phyloP scores from a whole-genome alignment of 108 stramenopile species.

The Cyclotella distinguenda region DNA sequence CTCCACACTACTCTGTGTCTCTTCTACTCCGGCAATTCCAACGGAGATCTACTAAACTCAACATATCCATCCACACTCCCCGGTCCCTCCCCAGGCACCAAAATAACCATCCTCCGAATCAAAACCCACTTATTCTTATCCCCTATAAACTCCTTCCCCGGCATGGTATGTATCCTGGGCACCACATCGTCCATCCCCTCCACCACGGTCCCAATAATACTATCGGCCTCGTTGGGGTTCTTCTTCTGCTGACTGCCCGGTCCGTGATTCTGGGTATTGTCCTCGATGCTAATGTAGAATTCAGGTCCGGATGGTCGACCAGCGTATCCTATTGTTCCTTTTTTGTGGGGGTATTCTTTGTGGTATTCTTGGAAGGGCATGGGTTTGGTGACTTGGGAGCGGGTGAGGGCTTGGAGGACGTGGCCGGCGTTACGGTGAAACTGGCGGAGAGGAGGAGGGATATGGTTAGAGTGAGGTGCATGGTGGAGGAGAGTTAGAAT shows the following conservation, averaged over 20 bases:
- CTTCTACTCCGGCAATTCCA: constrained; percentile 1
- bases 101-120: constrained; percentile 58
- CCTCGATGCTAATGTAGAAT: constrained; percentile 72
- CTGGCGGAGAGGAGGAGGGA: too few relatives aligned
- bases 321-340: constrained; percentile 83
- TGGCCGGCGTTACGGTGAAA: constrained; percentile 86
- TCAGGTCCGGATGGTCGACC: constrained; percentile 84
- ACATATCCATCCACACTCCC: constrained; percentile 32
- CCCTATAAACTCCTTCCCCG: constrained; percentile 50
- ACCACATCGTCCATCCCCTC: constrained; percentile 65
- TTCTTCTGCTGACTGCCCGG: constrained; percentile 79
- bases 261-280: constrained; percentile 83
- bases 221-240: constrained; percentile 90
- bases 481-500: too few relatives aligned
- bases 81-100: constrained; percentile 36
- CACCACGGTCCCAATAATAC: constrained; percentile 80
- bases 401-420: constrained; percentile 71
- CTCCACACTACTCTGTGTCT: too few relatives aligned
- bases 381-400: constrained; percentile 30
- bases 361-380: constrained; percentile 89
- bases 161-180: constrained; percentile 59
- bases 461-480: too few relatives aligned
- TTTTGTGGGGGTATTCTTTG: constrained; percentile 71
- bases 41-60: constrained; percentile 34
- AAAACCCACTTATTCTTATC: constrained; percentile 55